These are phyloP conservation scores for Tuctoria greenei DNA, from an alignment of 176 grass and related monocot species.

Conservation along the genomic window DNA sequence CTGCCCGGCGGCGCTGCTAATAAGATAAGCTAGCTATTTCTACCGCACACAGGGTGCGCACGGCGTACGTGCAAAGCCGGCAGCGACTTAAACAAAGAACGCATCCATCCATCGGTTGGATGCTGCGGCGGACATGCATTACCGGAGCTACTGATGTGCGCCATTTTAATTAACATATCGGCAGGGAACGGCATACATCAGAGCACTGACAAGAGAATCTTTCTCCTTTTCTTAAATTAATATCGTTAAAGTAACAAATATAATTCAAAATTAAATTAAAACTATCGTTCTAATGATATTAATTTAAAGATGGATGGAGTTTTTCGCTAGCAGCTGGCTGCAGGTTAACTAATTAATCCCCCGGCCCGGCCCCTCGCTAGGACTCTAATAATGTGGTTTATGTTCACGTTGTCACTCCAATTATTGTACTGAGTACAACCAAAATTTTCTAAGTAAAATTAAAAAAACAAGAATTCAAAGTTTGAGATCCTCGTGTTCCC, in stretches of 20 bases:
- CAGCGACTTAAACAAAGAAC: constrained; percentile 5
- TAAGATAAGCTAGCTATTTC: too few species aligned
- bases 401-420: not conserved
- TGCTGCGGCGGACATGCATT: constrained; percentile 20
- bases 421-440: not conserved
- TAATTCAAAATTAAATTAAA: too few species aligned
- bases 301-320: too few species aligned
- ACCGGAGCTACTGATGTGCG: constrained; percentile 9
- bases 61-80: not conserved
- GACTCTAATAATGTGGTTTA: not conserved
- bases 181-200: constrained; percentile 11
- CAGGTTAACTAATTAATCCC: constrained; percentile 19
- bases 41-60: not conserved
- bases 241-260: too few species aligned
- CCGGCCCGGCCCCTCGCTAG: not conserved
- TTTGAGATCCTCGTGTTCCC: too few species aligned
- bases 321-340: constrained; percentile 34
- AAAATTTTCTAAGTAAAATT: not conserved
- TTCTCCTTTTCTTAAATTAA: not conserved
- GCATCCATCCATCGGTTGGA: constrained; percentile 1
- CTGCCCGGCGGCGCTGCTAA: not conserved
- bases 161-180: constrained; percentile 51
- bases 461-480: not conserved
- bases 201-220: constrained; percentile 33
- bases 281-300: too few species aligned